Base-by-base conservation (phyloP, 1,284 basidiomycete genomes). In the Tilletia walkeri region DNA sequence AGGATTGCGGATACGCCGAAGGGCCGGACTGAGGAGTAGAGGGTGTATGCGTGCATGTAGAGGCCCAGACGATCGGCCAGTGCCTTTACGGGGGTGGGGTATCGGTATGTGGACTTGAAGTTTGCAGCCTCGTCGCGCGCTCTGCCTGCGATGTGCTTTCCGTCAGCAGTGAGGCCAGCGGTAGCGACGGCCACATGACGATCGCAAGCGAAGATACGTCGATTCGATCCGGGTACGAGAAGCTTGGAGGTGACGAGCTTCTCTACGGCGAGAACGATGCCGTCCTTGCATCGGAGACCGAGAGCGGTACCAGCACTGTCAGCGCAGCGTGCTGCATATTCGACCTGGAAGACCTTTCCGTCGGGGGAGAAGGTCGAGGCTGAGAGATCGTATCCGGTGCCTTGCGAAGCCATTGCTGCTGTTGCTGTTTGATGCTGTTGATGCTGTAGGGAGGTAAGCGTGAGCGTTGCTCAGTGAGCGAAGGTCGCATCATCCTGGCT, bases 361-460 rank as follows among this genome's bases (percentile, higher is more conserved):
- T 99, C 95, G 71, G 95, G 95, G 50, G 94, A 97, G 87, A 99
- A 99, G 66, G 95, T 99, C 82, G 93, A 95, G 63, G 95, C 93
- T 70, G 94, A 97, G 72, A 98, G 90, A 88, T 99, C 95, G 87
- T 98, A 98, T 70, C 95, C 95, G 78, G 95, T 97, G 73, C 95
- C 94, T 82, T 97, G 97, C 68, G 95, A 96, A 69, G 95, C 95
- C 94, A 96, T 56, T 30, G 24, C 54, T 45, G 41, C 41, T 45
- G 41, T 7, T 45, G 41, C 41, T 45, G 41, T 9, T 5, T 45
- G 41, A 7, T 45, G 41, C 24, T 30, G 24, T 53, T 53, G 50
- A 18, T 53, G 50, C 50, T 14, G 48, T 53, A n/a, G 50, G 10
- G 50, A 53, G 50, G 7, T 2, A 18, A 24, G 50, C 7, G 7